Conservation (phyloP, 495 filamentous ascomycete species). For the Cairneyella variabilis region DNA sequence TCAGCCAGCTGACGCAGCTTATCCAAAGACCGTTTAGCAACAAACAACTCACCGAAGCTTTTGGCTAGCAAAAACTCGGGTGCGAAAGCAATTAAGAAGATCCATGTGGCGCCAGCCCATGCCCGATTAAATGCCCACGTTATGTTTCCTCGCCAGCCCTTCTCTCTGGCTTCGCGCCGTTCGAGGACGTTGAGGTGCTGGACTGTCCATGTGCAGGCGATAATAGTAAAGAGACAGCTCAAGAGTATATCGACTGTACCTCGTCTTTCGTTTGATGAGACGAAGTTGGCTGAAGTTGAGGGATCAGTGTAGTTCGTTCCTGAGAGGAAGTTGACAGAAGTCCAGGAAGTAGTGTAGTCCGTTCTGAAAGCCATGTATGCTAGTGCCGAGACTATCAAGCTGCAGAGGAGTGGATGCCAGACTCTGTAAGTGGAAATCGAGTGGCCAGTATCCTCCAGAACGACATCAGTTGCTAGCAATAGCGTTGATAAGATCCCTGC, state of each 20-base stretch:
- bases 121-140: constrained; percentile 1
- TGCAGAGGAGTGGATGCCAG: too few relatives aligned
- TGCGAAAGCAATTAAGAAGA: constrained; percentile 24
- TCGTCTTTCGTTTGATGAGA: constrained; percentile 5
- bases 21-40: background rate
- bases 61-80: constrained; percentile 25
- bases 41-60: constrained; percentile 11
- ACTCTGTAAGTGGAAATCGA: too few relatives aligned
- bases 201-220: constrained; percentile 31
- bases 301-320: constrained; percentile 3
- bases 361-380: too few relatives aligned
- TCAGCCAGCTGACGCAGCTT: constrained; percentile 3
- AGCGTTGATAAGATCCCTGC: too few relatives aligned
- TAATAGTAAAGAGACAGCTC: constrained; percentile 26
- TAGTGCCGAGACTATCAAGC: too few relatives aligned
- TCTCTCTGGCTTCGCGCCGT: background rate
- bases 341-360: too few relatives aligned
- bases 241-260: constrained; percentile 15
- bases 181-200: constrained; percentile 28
- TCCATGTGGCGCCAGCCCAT: constrained; percentile 21
- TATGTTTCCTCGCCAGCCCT: background rate
- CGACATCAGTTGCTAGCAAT: too few relatives aligned
- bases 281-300: constrained; percentile 6
- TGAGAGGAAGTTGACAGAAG: too few relatives aligned
- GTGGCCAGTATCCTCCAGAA: too few relatives aligned